Evolutionary conservation across 2,329 filamentous ascomycete genomes (phyloP), one percentile per base, ranked within the genome.

Genomic region (Claviceps humidiphila): DNA sequence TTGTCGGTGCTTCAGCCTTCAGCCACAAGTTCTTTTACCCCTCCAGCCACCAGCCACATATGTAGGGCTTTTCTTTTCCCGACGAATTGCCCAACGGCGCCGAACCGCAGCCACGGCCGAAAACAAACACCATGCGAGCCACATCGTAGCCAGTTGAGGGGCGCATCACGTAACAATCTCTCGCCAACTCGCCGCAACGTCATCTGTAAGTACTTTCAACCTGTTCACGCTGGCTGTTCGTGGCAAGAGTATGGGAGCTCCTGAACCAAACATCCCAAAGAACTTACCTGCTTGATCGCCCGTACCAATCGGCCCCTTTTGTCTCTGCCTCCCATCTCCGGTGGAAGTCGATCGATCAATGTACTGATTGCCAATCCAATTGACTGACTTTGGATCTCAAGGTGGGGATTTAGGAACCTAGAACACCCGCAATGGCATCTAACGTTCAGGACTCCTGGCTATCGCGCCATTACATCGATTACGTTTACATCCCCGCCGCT

Each of bases 401-500:
- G 45, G 51, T 39, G 17, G 51, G 39, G 39, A 26, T 49, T 43
- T 26, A 38, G 24, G 37, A 51, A 45, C 24, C n/a, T 16, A 53
- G 34, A 42, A 41, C 47, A 44, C 48, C 17, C 37, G 57, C 52
- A 53, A 65, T 63, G 60, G 54, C 64, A 53, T 56, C 63, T 51
- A 58, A 57, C 26, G 41, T 53, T 50, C 60, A 63, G 39, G 56
- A 59, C 49, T 62, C 63, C 59, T 62, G 60, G 56, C 56, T 76
- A 47, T 76, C 82, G 57, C 75, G 76, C 59, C 75, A 82, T 62
- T 88, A 85, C 64, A 70, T 91, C 64, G 81, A 89, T 69, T 87
- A 85, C 64, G 80, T 94, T 61, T 89, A 91, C 68, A 84, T 94
- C 63, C 89, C 90, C 56, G 84, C 83, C n/a, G 81, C 77, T 54